Base-by-base conservation (phyloP, 495 filamentous ascomycete species). In the Penicillium chermesinum region DNA sequence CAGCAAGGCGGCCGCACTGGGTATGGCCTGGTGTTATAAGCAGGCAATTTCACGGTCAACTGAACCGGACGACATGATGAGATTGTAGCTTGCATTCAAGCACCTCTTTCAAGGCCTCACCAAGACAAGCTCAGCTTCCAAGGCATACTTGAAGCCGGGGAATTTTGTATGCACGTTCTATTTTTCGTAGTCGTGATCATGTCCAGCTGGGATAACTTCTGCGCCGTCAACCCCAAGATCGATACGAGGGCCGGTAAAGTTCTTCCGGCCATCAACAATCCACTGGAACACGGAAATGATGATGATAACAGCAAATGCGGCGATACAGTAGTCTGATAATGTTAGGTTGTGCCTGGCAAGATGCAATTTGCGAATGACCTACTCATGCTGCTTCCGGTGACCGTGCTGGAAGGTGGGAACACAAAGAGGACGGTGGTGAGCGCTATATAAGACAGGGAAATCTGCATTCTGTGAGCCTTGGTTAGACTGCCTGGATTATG, bases 401-500 rank as follows among this genome's bases (percentile, higher is more conserved):
- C 79, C 0, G 81, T 83, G 1, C 83, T 53, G 3, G 65, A 72
- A 0, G 86, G 85, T 1, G 86, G 86, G 57, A 89, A 85, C 1
- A 87, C 70, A 48, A 88, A 89, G 0, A 89, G 61, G 1, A 88
- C 81, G 0, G 83, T 87, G 1, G 83, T 87, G 2, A 86, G 59
- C n/a, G 75, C 57, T 12, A 82, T 79, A 57, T 86, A 88, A 1
- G 61, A 65, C 18, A 88, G 65, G 2, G 84, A 81, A 32, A 88
- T 58, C 78, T 80, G 25, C 33, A 16, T 10, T 1, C 17, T 2
- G 2, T 36, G 13, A 44, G 15, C 16, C 13, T 17, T 10, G 3
- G 32, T 30, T 12, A 35, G 2, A 3, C 32, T 21, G 21, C 4
- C 13, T 22, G 30, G 32, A 2, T 14, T 36, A n/a, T n/a, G n/a